Evolutionary conservation across 1,139 yeast genomes (phyloP).

Genomic region (Zygosaccharomyces pseudobailii): DNA sequence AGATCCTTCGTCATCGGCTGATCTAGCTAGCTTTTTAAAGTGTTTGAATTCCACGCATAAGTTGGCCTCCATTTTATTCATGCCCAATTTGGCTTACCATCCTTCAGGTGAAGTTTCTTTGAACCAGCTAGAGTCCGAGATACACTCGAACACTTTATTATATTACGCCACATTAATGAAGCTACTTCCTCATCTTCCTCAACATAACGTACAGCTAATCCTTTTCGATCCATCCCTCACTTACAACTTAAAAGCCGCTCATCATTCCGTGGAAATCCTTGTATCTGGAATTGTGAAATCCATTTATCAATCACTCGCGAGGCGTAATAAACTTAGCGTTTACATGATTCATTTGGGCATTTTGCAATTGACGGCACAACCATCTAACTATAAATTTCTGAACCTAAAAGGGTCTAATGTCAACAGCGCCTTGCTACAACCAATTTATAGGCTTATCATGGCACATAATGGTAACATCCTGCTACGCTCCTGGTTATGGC

Average conservation of each 20-base stretch:
- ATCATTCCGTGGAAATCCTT: constrained; percentile 28
- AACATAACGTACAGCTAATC: constrained; percentile 20
- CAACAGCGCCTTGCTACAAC: constrained; percentile 21
- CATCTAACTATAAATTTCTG: constrained; percentile 32
- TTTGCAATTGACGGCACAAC: constrained; percentile 30
- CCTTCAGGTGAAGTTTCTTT: constrained; percentile 28
- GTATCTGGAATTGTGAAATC: constrained; percentile 27
- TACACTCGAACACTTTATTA: constrained; percentile 12
- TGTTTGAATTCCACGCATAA: constrained; percentile 12
- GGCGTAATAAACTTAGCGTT: constrained; percentile 15
- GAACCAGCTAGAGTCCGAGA: constrained; percentile 21
- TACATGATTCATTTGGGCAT: constrained; percentile 29
- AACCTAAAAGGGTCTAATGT: constrained; percentile 25
- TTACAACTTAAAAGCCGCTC: constrained; percentile 20
- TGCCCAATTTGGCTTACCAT: constrained; percentile 32
- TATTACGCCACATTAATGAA: constrained; percentile 14
- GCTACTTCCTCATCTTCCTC: constrained; percentile 23
- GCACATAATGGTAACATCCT: constrained; percentile 23
- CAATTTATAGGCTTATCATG: constrained; percentile 26
- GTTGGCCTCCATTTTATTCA: constrained; percentile 28
- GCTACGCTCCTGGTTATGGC: constrained; percentile 12
- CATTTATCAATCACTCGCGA: constrained; percentile 19
- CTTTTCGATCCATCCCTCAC: constrained; percentile 31
- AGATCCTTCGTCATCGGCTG: constrained; percentile 23
- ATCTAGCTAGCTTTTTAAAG: constrained; percentile 21